Percentiles rank a stretch among this genome's conserved stretches.
These are phyloP conservation scores for Metarhizium humberi DNA, from an alignment of 2,329 filamentous ascomycete genomes.

Conservation along the genomic window DNA sequence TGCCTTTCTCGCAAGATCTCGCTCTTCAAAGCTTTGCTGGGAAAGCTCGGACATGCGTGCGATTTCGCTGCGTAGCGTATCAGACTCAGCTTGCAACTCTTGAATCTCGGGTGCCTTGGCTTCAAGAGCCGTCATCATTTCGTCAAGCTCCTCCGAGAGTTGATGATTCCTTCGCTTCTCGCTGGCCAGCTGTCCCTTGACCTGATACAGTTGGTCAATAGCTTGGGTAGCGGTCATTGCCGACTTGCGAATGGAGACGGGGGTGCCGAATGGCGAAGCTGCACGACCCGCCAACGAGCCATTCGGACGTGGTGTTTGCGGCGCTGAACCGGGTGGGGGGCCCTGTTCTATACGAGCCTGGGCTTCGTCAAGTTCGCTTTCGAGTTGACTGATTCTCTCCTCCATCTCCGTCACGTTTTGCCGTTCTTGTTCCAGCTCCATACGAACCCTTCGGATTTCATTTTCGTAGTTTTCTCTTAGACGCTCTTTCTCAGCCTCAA, in stretches of 20 bases:
- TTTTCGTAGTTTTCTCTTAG: constrained; percentile 58
- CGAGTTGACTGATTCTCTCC: constrained; percentile 39
- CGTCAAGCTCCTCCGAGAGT: constrained; percentile 68
- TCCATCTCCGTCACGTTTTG: constrained; percentile 36
- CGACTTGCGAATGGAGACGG: constrained; percentile 48
- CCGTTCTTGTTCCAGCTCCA: constrained; percentile 47
- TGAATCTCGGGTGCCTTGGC: constrained; percentile 80
- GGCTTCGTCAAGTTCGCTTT: constrained; percentile 44
- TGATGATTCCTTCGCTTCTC: constrained; percentile 68
- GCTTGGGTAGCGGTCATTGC: constrained; percentile 52
- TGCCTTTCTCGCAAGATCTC: constrained; percentile 69
- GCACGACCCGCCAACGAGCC: constrained; percentile 42
- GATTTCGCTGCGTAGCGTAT: constrained; percentile 70
- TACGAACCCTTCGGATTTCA: constrained; percentile 43
- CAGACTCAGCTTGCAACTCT: constrained; percentile 72
- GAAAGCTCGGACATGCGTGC: constrained; percentile 78
- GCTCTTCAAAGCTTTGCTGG: constrained; percentile 71
- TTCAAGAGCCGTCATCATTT: constrained; percentile 78
- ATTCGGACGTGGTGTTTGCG: constrained; percentile 53
- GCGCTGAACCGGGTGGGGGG: constrained; percentile 36
- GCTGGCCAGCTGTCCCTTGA: constrained; percentile 63
- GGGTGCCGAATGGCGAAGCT: constrained; percentile 54
- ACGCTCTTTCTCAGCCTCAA: constrained; percentile 52
- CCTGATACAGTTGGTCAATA: constrained; percentile 54
- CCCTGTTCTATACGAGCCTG: constrained; percentile 38